Base-by-base conservation (phyloP, 148 eudicot species). In the Chenopodium berlandieri region DNA sequence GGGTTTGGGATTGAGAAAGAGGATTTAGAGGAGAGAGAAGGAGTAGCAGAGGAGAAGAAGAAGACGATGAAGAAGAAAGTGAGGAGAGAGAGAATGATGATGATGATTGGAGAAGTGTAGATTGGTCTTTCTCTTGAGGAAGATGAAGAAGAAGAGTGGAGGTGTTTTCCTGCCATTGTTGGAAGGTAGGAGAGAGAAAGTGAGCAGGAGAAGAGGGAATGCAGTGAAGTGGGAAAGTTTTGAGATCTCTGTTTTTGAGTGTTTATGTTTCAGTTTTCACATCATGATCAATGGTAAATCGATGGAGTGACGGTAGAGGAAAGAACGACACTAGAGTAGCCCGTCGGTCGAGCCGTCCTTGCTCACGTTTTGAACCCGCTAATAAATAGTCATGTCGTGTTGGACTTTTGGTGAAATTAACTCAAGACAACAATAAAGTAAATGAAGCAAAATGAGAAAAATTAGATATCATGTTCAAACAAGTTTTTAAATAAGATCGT, bases 161-260 rank as follows among this genome's bases (percentile, higher is more conserved):
- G 48, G 27, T 88, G 83, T 80, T 88, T 90, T 46, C 93, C 92
- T 72, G 92, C 96, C 96, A 92, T 93, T 77, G 79, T 40, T 40
- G 76, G 25, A 50, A 19, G 62, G 1, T 58, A 12, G 71, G 71
- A 65, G 79, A 54, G 68, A 74, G 68, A 64, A 71, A 48, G 84
- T 1, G 58, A 13, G 54, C 4, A 46, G 77, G 31, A 11, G 27
- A 32, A 13, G 19, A 2, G 60, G 16, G 17, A 19, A 56, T 3
- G 3, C 5, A 56, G 62, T 56, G 62, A 14, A 56, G 62, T 56
- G 40, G 9, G 34, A 19, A 47, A 72, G 75, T 19, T 40, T n/a
- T 74, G 40, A 74, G 77, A 74, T 73, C 60, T 73, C 58, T 20
- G 23, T 37, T 37, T 37, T 1, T 37, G 4, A 70, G 17, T 37